phyloP scores from a whole-genome alignment of 1,284 basidiomycete genomes.

The Fomitopsis betulina region DNA sequence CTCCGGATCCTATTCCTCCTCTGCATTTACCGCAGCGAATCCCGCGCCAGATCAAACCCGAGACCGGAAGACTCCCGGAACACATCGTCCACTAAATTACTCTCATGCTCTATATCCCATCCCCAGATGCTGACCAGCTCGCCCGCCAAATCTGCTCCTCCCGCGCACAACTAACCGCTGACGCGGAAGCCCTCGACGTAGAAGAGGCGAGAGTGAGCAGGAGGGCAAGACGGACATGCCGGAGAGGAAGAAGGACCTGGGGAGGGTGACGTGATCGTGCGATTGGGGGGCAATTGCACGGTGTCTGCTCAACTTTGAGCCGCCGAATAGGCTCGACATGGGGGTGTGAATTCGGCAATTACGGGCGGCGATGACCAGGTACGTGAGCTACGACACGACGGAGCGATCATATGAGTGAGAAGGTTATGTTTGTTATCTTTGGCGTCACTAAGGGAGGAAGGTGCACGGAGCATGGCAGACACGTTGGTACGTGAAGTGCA shows the following conservation, averaged over 20 bases:
- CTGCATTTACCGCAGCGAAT: slow-evolving; percentile 68
- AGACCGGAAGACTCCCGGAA: slow-evolving; percentile 68
- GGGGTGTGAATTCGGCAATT: slow-evolving; percentile 12
- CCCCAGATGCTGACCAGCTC: slow-evolving; percentile 43
- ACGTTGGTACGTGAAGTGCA: slow-evolving; percentile 23
- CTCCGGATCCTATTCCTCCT: slow-evolving; percentile 73
- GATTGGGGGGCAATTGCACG: slow-evolving; percentile 73
- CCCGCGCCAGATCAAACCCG: slow-evolving; percentile 65
- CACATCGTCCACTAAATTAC: slow-evolving; percentile 71
- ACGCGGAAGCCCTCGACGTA: slow-evolving; percentile 26
- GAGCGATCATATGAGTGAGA: not conserved
- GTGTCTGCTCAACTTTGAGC: slow-evolving; percentile 78
- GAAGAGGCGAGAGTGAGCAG: slow-evolving; percentile 15
- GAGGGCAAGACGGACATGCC: slow-evolving; percentile 14
- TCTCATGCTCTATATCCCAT: slow-evolving; percentile 76
- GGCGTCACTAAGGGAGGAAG: slow-evolving; percentile 7
- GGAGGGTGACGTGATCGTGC: slow-evolving; percentile 48
- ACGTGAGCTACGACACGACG: slow-evolving; percentile 6
- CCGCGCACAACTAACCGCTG: slow-evolving; percentile 56
- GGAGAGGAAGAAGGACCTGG: slow-evolving; percentile 22
- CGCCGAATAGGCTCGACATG: slow-evolving; percentile 43
- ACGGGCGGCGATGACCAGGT: slow-evolving; percentile 8
- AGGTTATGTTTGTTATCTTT: slow-evolving; percentile 3
- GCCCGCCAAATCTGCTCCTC: slow-evolving; percentile 30
- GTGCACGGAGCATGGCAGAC: not conserved